Base-by-base conservation (phyloP, 352 stramenopile genomes). In the Globisporangium nodosum region DNA sequence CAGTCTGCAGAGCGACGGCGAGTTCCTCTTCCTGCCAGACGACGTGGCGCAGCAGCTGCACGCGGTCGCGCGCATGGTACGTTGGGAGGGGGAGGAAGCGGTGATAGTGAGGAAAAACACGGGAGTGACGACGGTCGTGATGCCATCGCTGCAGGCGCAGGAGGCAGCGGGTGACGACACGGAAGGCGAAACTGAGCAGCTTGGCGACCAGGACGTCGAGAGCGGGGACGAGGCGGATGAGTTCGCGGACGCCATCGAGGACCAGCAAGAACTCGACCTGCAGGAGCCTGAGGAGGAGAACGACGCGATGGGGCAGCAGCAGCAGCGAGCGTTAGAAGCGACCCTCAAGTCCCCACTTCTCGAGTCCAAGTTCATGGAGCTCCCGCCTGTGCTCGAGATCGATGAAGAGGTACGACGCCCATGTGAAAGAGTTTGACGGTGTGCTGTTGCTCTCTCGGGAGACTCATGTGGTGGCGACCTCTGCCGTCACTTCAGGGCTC, bases 1-100 rank as follows among this genome's bases (percentile, higher is more conserved):
- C 59, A 90, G 76, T 65, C 88, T 92, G 74, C 79, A 92, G 64
- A 90, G 78, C 55, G 82, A 92, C 51, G 82, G 80, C 35, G 82
- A 92, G 56, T 80, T 81, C 61, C 90, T 92, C 55, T 90, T 90
- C 42, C 60, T 92, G 30, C 78, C 82, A 12, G 61, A 78, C 0
- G 76, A 90, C 21, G 78, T 92, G 18, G 78, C 78, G 20, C 68
- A 71, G 35, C 88, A 88, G 55, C 65, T 92, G 9, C 82, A 88
- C 56, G 56, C 67, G n/a, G 71, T 81, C 49, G 70, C 74, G 18
- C 66, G 78, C 35, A 48, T 88, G 62, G 80, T 91, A 56, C 53
- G 73, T 76, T 46, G 8, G 12, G 21, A 11, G 43, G 6, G 16
- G n/a, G 52, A 16, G 24, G 18, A n/a, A 30, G 35, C 1, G 12